Percentiles rank a stretch among this genome's conserved stretches.
Conservation (phyloP, 2,329 filamentous ascomycete genomes). For the Penicillium janthinellum region DNA sequence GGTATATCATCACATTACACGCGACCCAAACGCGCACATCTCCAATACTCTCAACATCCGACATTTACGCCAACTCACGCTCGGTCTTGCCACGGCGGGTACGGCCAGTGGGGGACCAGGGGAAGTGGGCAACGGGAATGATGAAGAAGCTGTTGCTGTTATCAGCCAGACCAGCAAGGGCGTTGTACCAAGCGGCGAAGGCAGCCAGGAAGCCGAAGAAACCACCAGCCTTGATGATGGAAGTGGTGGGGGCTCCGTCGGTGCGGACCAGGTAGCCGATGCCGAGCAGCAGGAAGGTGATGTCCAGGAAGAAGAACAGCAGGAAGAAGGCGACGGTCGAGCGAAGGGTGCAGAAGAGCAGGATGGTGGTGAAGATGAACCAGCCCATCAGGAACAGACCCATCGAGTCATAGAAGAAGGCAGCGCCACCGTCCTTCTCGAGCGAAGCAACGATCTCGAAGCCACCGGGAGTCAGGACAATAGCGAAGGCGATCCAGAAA, state of each 20-base stretch:
- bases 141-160: conserved; percentile 78
- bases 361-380: conserved; percentile 81
- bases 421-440: conserved; percentile 30
- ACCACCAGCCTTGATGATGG: conserved; percentile 70
- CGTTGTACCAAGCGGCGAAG: conserved; percentile 86
- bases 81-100: conserved; percentile 60
- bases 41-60: not conserved
- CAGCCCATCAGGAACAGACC: conserved; percentile 76
- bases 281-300: conserved; percentile 73
- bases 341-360: conserved; percentile 72
- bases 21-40: conserved; percentile 5
- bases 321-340: conserved; percentile 78
- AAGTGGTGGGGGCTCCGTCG: conserved; percentile 43
- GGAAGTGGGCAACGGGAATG: conserved; percentile 90
- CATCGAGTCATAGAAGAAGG: conserved; percentile 61
- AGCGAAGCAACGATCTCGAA: conserved; percentile 60
- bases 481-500: conserved; percentile 77
- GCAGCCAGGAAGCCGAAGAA: conserved; percentile 78
- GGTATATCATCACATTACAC: conserved; percentile 37
- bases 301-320: conserved; percentile 75
- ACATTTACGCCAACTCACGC: conserved; percentile 41
- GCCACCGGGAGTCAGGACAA: conserved; percentile 68
- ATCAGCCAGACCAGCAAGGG: conserved; percentile 78
- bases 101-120: conserved; percentile 81
- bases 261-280: conserved; percentile 61